Evolutionary conservation across 2,329 filamentous ascomycete genomes (phyloP), one percentile per base, ranked within the genome.

Genomic region (Kalmusia sp.): DNA sequence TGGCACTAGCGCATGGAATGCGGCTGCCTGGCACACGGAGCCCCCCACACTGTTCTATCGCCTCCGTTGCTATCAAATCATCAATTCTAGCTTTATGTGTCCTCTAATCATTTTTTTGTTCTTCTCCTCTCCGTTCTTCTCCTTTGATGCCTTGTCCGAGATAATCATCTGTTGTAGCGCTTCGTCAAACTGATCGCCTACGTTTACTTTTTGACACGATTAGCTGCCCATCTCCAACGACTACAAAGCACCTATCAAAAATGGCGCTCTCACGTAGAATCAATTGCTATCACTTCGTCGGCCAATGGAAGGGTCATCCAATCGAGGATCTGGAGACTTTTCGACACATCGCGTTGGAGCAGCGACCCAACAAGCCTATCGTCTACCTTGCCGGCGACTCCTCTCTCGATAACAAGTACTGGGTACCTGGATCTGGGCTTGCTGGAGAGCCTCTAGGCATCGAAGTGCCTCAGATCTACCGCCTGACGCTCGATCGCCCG

Each of bases 321-420:
- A 59, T 74, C 24, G 41, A 60, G 3, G 65, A 74, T 47, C 61
- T 76, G 2, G 34, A 40, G 2, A 61, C 22, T 2, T 70, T 74
- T n/a, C 67, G 54, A 35, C 22, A 58, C 7, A 64, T 65, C 4
- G 63, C 63, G 1, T 53, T 56, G 1, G 27, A 50, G 2, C 48
- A 62, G 19, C 61, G 67, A 6, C 68, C 67, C 0, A 48, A 59
- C 12, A 69, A 67, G 25, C 71, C 71, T 14, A 67, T 73, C 31
- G 51, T 74, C n/a, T 76, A 68, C 38, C 60, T 76, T 5, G 73
- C 70, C 4, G 72, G 72, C 45, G 72, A 76, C 49, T 76, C 73
- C 5, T 75, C 72, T 15, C 65, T 74, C 3, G 73, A 76, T 53
- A 75, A 76, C 54, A 76, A 75, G 47, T 65, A 59, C 55, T 76